Percentiles rank a stretch among this genome's conserved stretches.
phyloP scores from a whole-genome alignment of 495 filamentous ascomycete species.

The Penicillium chermesinum region DNA sequence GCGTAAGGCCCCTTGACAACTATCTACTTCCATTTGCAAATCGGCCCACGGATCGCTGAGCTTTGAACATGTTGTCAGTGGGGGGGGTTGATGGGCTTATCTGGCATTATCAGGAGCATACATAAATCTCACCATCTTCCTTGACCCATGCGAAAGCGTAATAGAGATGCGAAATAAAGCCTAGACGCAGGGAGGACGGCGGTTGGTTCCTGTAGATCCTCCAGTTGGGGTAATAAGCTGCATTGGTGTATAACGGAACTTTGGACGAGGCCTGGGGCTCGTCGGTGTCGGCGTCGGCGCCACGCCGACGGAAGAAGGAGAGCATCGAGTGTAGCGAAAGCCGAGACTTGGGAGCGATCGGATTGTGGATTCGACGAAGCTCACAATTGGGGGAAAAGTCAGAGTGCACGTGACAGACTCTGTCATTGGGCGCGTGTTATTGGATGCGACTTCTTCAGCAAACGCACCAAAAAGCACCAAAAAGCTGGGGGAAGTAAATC shows the following conservation, averaged over 20 bases:
- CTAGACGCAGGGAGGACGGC: conserved; percentile 69
- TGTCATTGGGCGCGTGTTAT: neutral
- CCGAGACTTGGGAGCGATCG: too few species aligned
- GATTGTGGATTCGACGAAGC: too few species aligned
- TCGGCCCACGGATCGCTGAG: conserved; percentile 85
- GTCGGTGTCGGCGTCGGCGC: conserved; percentile 22
- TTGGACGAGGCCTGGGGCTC: conserved; percentile 28
- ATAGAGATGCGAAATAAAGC: conserved; percentile 70
- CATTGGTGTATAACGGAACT: conserved; percentile 54
- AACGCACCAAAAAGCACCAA: too few species aligned
- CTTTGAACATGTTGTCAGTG: conserved; percentile 36
- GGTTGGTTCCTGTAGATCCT: conserved; percentile 71
- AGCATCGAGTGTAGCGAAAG: too few species aligned
- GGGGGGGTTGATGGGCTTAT: neutral
- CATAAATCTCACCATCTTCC: conserved; percentile 76
- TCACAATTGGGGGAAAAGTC: neutral
- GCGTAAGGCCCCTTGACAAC: conserved; percentile 68
- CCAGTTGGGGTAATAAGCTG: conserved; percentile 89
- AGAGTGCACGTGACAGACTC: neutral
- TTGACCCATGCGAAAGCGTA: conserved; percentile 84
- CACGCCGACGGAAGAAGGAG: conserved; percentile 20
- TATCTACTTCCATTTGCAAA: conserved; percentile 72
- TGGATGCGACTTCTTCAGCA: too few species aligned
- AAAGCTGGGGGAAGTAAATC: too few species aligned
- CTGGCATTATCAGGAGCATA: conserved; percentile 28